Evolutionary conservation across 495 filamentous ascomycete genomes (phyloP), one percentile per base, ranked within the genome.

Genomic region (Recurvomyces mirabilis): DNA sequence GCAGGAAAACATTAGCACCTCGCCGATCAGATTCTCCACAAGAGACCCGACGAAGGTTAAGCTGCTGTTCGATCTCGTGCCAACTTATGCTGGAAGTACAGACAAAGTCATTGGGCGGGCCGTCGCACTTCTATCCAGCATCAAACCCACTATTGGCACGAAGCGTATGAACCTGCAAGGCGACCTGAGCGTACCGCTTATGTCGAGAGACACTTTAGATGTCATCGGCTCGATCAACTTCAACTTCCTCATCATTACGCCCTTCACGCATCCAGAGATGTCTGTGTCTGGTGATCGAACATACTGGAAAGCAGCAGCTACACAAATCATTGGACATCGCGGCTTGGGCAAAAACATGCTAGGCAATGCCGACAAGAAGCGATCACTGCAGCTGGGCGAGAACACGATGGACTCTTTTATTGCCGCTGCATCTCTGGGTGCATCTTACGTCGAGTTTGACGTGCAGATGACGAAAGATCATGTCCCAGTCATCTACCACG

Each of bases 401-500:
- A 98, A 98, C 61, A 96, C 91, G 0, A 64, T 94, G 7, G 78
- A 78, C 59, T 96, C 93, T 0, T 95, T 99, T 65, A 93, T 96
- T 56, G 82, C 89, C 4, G 93, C 93, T 0, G 87, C 89, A 1
- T 95, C 94, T 47, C 67, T 96, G 20, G 93, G 91, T 3, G 88
- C 88, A 1, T 78, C 80, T 14, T 93, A 93, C 57, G 87, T 95
- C 42, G 88, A 95, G 62, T 86, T 68, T 56, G 91, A 98, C 58
- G 91, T 99, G 2, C 93, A 99, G 59, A 70, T 99, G 36, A 99
- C 93, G 14, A 99, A 99, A 57, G 93, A 99, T 59, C 88, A 91
- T 62, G 87, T 99, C 6, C 93, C 93, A 14, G 88, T 99, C 54
- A 94, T 99, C 54, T 99, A 99, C 61, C 93, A 99, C 60, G 93